Evolutionary conservation across 768 basidiomycete genomes (phyloP).

Genomic region (Xerocomus potaroensis): DNA sequence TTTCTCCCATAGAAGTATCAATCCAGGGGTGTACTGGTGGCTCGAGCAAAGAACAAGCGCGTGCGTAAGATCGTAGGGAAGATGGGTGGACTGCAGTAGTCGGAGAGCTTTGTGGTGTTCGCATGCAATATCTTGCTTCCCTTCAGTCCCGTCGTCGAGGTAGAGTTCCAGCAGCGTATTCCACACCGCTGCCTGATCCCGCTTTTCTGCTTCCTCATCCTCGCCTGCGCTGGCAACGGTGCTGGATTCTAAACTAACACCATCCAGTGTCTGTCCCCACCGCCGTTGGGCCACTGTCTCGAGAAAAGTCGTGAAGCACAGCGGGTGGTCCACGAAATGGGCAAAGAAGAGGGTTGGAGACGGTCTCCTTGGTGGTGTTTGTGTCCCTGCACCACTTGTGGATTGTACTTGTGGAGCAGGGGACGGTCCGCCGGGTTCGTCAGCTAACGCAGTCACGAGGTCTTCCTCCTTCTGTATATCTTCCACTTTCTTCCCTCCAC

Average conservation of each 20-base stretch:
- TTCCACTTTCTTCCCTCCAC: conserved; percentile 17
- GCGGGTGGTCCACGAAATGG: conserved; percentile 88
- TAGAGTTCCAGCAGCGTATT: conserved; percentile 95
- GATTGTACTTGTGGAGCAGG: conserved; percentile 6
- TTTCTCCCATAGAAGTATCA: conserved; percentile 89
- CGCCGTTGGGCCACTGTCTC: conserved; percentile 78
- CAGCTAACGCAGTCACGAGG: conserved; percentile 8
- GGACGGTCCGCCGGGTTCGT: conserved; percentile 28
- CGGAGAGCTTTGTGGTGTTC: conserved; percentile 60
- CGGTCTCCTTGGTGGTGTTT: conserved; percentile 48
- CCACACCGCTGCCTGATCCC: conserved; percentile 86
- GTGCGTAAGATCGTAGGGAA: conserved; percentile 86
- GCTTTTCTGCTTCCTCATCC: conserved; percentile 50
- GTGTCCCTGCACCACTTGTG: conserved; percentile 10
- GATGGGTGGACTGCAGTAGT: conserved; percentile 53
- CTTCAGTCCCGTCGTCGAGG: conserved; percentile 42
- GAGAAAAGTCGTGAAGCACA: conserved; percentile 80
- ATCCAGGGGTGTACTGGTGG: conserved; percentile 72
- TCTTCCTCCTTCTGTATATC: conserved; percentile 17
- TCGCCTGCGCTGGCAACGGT: conserved; percentile 16
- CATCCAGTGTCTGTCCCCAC: conserved; percentile 73
- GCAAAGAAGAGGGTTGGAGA: conserved; percentile 89
- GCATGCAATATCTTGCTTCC: conserved; percentile 15
- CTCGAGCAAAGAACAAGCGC: conserved; percentile 94
- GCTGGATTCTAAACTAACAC: conserved; percentile 9